These are phyloP conservation scores for Penicillium argentinense DNA, from an alignment of 495 filamentous ascomycete species.

Conservation along the genomic window DNA sequence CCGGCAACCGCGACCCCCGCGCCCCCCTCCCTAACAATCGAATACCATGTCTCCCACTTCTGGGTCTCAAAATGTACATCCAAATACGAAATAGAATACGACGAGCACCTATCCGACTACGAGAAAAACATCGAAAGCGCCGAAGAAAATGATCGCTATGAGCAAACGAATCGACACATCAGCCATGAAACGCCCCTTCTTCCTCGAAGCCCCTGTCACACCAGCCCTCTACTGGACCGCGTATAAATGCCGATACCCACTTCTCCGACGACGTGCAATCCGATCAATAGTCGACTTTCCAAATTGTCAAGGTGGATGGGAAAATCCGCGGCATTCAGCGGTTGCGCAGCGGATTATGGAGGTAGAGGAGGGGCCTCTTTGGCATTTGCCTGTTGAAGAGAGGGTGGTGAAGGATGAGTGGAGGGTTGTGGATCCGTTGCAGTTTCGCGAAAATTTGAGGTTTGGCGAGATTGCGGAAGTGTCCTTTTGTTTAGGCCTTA, in stretches of 20 bases:
- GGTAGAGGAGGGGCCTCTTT: slow-evolving; percentile 17
- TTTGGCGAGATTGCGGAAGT: not conserved
- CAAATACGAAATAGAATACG: slow-evolving; percentile 12
- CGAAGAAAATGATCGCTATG: slow-evolving; percentile 9
- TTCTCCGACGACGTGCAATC: slow-evolving; percentile 21
- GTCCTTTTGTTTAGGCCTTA: slow-evolving; percentile 5
- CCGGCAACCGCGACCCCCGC: slow-evolving; percentile 9
- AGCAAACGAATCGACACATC: not conserved
- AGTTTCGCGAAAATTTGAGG: slow-evolving; percentile 1
- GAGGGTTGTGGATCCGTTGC: slow-evolving; percentile 1
- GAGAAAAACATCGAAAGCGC: slow-evolving; percentile 10
- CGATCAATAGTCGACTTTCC: slow-evolving; percentile 4
- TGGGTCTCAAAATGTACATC: slow-evolving; percentile 12
- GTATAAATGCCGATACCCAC: slow-evolving; percentile 18
- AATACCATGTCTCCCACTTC: slow-evolving; percentile 7
- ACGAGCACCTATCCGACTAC: slow-evolving; percentile 11
- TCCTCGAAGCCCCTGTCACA: slow-evolving; percentile 19
- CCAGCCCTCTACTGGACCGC: slow-evolving; percentile 18
- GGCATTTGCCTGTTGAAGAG: slow-evolving; percentile 9
- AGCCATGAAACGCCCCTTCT: slow-evolving; percentile 3
- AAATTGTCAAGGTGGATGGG: slow-evolving; percentile 18
- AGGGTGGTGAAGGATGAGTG: slow-evolving; percentile 3
- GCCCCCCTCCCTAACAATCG: slow-evolving; percentile 13
- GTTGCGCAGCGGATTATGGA: slow-evolving; percentile 14
- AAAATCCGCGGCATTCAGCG: not conserved